Evolutionary conservation across 2,329 filamentous ascomycete genomes (phyloP).

Genomic region (Microdochium paspali): DNA sequence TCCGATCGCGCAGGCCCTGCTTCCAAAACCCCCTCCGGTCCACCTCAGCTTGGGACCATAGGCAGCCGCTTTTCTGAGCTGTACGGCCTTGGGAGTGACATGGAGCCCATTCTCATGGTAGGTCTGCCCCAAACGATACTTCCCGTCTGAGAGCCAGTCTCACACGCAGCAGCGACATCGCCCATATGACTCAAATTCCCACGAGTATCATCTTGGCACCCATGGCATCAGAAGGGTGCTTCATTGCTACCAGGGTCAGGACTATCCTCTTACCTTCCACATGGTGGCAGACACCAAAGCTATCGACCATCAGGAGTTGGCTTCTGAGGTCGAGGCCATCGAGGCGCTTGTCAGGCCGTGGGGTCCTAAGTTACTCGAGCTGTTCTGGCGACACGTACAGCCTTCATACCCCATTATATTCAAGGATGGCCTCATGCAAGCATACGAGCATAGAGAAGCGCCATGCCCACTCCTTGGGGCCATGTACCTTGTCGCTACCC

Average conservation of each 20-base stretch:
- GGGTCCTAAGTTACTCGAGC: slow-evolving; percentile 47
- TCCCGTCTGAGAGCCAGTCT: background rate
- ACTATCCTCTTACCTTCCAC: slow-evolving; percentile 22
- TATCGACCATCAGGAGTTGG: slow-evolving; percentile 6
- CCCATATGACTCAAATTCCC: slow-evolving; percentile 2
- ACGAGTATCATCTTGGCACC: slow-evolving; percentile 5
- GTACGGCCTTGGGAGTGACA: slow-evolving; percentile 22
- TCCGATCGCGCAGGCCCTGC: background rate
- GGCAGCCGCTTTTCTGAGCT: slow-evolving; percentile 18
- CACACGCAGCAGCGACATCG: slow-evolving; percentile 3
- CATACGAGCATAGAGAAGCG: slow-evolving; percentile 40
- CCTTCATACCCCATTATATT: slow-evolving; percentile 38
- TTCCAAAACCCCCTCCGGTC: slow-evolving; percentile 3
- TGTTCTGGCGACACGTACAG: slow-evolving; percentile 51
- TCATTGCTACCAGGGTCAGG: slow-evolving; percentile 14
- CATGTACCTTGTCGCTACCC: slow-evolving; percentile 43
- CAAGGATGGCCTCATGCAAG: slow-evolving; percentile 43
- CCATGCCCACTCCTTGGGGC: slow-evolving; percentile 42
- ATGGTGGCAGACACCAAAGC: slow-evolving; percentile 20
- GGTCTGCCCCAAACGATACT: background rate
- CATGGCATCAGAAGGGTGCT: slow-evolving; percentile 5
- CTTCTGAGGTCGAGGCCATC: slow-evolving; percentile 24
- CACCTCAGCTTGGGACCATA: slow-evolving; percentile 14
- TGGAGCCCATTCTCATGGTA: slow-evolving; percentile 22
- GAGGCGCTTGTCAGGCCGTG: slow-evolving; percentile 50